phyloP scores from a whole-genome alignment of 1,139 yeast species.

The Hemisphaericaspora lyxosophila region DNA sequence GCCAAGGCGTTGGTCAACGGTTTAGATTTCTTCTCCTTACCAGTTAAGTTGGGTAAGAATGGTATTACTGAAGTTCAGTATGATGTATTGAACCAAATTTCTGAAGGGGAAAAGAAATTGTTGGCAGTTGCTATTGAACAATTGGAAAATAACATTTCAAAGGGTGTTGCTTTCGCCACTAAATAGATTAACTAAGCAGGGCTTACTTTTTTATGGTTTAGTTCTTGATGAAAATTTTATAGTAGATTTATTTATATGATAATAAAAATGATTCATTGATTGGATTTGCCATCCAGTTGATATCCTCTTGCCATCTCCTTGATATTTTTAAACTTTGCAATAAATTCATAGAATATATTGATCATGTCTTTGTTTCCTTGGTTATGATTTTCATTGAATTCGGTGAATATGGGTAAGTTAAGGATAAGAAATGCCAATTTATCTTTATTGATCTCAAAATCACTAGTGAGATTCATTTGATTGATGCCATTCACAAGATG shows the following conservation, averaged over 20 bases:
- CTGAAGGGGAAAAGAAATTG: slow-evolving; percentile 68
- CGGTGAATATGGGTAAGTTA: slow-evolving; percentile 11
- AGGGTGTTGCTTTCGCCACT: slow-evolving; percentile 64
- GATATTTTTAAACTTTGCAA: slow-evolving; percentile 8
- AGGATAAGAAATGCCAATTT: slow-evolving; percentile 12
- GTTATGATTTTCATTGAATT: slow-evolving; percentile 3
- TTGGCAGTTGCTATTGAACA: slow-evolving; percentile 81
- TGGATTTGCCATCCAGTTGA: neutral
- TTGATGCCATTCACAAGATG: slow-evolving; percentile 4
- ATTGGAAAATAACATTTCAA: slow-evolving; percentile 67
- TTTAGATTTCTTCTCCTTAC: slow-evolving; percentile 90
- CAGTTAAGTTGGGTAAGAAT: slow-evolving; percentile 81
- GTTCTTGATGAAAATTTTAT: too few relatives aligned
- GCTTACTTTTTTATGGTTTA: neutral
- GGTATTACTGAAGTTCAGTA: slow-evolving; percentile 74
- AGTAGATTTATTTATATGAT: too few relatives aligned
- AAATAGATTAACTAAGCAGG: too few relatives aligned
- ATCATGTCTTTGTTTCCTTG: slow-evolving; percentile 3
- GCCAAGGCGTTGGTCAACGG: slow-evolving; percentile 73
- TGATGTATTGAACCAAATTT: slow-evolving; percentile 51
- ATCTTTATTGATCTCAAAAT: slow-evolving; percentile 8
- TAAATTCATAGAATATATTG: slow-evolving; percentile 8
- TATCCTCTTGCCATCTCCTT: slow-evolving; percentile 6
- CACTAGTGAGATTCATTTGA: slow-evolving; percentile 5
- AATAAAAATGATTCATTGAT: too few relatives aligned